Base-by-base conservation (phyloP, 345 rosid species). In the Euclidium syriacum region DNA sequence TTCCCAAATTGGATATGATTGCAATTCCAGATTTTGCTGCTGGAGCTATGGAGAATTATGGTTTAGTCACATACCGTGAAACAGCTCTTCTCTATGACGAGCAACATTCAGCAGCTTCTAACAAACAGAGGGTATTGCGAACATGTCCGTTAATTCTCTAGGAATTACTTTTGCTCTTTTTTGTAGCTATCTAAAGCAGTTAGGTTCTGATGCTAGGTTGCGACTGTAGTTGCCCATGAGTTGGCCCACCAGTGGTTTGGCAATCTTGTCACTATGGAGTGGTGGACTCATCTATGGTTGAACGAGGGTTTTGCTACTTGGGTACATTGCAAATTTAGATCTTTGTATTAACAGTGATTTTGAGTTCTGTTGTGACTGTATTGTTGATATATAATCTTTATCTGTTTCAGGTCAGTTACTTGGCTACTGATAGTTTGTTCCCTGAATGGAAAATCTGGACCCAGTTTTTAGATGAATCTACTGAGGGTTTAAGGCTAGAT, bases 221-320 rank as follows among this genome's bases (percentile, higher is more conserved):
- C 90, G 10, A 90, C 85, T 30, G 97, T 87, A 43, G 99, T 94
- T 62, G 97, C 97, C 17, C 99, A 94, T 83, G 99, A 94, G 74
- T 81, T 94, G 40, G 99, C 97, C 46, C 99, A 94, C 71, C 97
- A 94, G 75, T 94, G 97, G 99, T 94, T 94, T 76, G 99, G 97
- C 20, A 90, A 94, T 80, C 97, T 94, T 70, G 97, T 94, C 54
- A 90, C 99, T 43, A 94, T 94, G 99, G 97, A 94, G 72, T 94
- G 99, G 99, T 94, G 99, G 97, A 94, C 99, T 1, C 87, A 94
- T 74, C 78, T 94, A 57, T 94, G 99, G 99, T 83, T 90, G 48
- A 94, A 94, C 65, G 99, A 94, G 78, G 99, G 99, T 65, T 94
- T 94, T 80, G 99, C 99, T 33, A 94, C 99, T 34, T 94, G 99